A percentile compares a stretch with the other conserved stretches of the same genome.
Evolutionary conservation across 106 monocot species (phyloP).

Genomic region (Ottelia alismoides): DNA sequence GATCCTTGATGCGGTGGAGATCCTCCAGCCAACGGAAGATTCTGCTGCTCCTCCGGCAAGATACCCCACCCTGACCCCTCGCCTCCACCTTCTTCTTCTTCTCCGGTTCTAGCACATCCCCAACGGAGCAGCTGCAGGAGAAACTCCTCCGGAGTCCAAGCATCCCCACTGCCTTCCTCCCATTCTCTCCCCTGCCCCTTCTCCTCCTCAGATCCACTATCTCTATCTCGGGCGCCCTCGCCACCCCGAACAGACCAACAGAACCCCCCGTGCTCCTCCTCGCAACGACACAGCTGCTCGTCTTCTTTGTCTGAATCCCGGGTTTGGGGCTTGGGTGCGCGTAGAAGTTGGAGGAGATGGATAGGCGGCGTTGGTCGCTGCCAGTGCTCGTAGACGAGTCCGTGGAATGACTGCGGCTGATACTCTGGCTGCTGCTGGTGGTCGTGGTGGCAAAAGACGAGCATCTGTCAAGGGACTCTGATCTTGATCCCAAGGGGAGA

Average conservation of each 20-base stretch:
- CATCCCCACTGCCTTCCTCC: too few relatives aligned
- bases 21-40: too few relatives aligned
- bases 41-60: too few relatives aligned
- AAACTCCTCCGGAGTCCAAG: too few relatives aligned
- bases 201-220: too few relatives aligned
- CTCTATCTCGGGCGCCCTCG: constrained; percentile 16
- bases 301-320: background rate
- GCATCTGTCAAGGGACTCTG: background rate
- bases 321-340: constrained; percentile 25
- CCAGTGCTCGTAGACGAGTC: constrained; percentile 5
- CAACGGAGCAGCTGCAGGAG: too few relatives aligned
- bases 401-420: constrained; percentile 10
- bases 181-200: too few relatives aligned
- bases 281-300: background rate
- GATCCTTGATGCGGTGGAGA: too few relatives aligned
- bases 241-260: constrained; percentile 19
- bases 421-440: constrained; percentile 13
- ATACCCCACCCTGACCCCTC: too few relatives aligned
- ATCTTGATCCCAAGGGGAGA: constrained; percentile 16
- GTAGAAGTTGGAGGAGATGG: constrained; percentile 13
- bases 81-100: too few relatives aligned
- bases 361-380: background rate
- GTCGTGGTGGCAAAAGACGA: background rate
- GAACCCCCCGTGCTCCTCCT: constrained; percentile 1
- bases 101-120: too few relatives aligned